These are phyloP conservation scores for Akanthomyces dipterigenus DNA, from an alignment of 2,329 filamentous ascomycete species.

Conservation along the genomic window DNA sequence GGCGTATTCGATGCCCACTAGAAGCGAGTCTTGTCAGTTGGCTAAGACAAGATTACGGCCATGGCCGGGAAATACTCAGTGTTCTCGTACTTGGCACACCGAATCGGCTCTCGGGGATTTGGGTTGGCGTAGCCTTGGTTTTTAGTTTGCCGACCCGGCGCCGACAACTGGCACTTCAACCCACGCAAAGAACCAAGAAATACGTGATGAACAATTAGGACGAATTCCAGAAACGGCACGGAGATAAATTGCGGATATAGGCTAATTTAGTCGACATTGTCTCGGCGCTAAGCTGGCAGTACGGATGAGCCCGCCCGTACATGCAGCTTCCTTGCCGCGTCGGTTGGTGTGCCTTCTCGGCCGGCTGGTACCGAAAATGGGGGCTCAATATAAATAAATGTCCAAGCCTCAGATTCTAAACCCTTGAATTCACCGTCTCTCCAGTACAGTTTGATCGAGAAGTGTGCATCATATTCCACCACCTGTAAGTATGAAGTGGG, in stretches of 20 bases:
- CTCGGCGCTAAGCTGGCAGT: neutral
- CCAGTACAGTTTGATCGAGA: neutral
- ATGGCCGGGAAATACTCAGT: neutral
- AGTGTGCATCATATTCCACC: too few species aligned
- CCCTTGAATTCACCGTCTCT: neutral
- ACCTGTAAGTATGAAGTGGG: neutral
- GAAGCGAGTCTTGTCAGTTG: neutral
- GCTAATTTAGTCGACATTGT: neutral
- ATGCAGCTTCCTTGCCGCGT: too few species aligned
- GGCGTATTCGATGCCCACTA: neutral
- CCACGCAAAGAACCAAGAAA: too few species aligned
- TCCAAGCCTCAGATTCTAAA: neutral
- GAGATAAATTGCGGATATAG: neutral
- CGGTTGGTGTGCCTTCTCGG: too few species aligned
- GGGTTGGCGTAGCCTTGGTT: neutral
- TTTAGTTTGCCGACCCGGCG: slow-evolving; percentile 4
- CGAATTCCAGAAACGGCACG: neutral
- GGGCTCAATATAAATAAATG: neutral
- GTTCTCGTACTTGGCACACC: neutral
- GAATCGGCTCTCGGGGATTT: neutral
- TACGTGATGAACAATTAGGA: neutral
- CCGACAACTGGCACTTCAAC: neutral
- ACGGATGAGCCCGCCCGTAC: neutral
- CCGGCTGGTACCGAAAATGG: neutral
- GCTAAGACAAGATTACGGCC: neutral